phyloP scores from a whole-genome alignment of 495 filamentous ascomycete species.

The Massariosphaeria phaeospora region DNA sequence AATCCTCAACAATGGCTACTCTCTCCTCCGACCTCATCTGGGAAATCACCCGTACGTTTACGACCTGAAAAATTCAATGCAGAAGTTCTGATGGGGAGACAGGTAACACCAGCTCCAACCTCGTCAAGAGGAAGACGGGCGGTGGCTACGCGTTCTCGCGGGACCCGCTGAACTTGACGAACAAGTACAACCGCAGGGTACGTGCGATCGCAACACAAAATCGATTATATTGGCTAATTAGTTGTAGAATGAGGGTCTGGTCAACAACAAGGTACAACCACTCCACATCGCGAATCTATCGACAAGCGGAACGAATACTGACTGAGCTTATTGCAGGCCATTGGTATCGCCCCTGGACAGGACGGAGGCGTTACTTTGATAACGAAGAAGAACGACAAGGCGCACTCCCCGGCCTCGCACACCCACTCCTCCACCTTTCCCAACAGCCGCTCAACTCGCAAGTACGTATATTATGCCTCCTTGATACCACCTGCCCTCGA shows the following conservation, averaged over 20 bases:
- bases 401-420: slow-evolving; percentile 65
- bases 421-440: slow-evolving; percentile 60
- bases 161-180: slow-evolving; percentile 84
- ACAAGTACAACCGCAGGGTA: slow-evolving; percentile 90
- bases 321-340: slow-evolving; percentile 55
- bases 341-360: slow-evolving; percentile 64
- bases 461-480: slow-evolving; percentile 57
- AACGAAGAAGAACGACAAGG: slow-evolving; percentile 72
- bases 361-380: slow-evolving; percentile 69
- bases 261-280: slow-evolving; percentile 79
- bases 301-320: neutral
- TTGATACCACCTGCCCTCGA: neutral
- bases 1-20: slow-evolving; percentile 27
- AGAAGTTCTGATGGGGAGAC: slow-evolving; percentile 12
- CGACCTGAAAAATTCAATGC: neutral
- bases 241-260: slow-evolving; percentile 69
- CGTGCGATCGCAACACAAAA: slow-evolving; percentile 11
- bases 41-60: slow-evolving; percentile 78
- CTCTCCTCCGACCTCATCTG: slow-evolving; percentile 86
- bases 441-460: slow-evolving; percentile 64
- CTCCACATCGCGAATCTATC: neutral
- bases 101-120: slow-evolving; percentile 78
- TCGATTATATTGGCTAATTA: slow-evolving; percentile 14
- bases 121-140: slow-evolving; percentile 76
- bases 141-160: slow-evolving; percentile 84